Evolutionary conservation across 2,329 filamentous ascomycete species (phyloP).

Genomic region (Paecilomyces sp.): DNA sequence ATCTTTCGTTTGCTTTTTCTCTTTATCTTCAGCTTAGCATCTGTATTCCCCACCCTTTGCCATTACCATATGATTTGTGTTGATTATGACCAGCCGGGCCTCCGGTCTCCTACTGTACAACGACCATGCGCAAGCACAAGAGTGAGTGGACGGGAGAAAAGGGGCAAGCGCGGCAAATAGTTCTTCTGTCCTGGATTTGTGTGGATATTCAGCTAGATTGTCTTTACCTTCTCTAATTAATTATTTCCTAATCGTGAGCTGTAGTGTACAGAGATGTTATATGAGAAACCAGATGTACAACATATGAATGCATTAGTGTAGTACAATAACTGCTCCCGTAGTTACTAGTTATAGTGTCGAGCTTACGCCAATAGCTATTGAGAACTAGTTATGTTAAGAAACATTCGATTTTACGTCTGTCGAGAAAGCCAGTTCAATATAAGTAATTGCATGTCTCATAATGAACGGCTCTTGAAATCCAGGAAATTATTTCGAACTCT

Average conservation of each 20-base stretch:
- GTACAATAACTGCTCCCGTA: too few species aligned
- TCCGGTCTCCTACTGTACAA: not conserved
- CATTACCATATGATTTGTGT: not conserved
- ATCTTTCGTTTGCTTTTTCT: constrained; percentile 10
- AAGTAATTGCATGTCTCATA: too few species aligned
- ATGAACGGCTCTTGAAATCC: too few species aligned
- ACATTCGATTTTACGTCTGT: too few species aligned
- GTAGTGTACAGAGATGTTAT: not conserved
- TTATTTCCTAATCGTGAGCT: not conserved
- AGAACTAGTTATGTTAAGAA: too few species aligned
- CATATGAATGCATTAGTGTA: too few species aligned
- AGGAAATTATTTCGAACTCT: too few species aligned
- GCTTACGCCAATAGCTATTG: too few species aligned
- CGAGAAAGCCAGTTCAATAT: too few species aligned
- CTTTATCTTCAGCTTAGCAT: constrained; percentile 6
- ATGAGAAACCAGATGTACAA: too few species aligned
- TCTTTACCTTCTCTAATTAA: not conserved
- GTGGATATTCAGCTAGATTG: not conserved
- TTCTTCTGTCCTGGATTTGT: not conserved
- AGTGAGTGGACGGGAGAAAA: not conserved
- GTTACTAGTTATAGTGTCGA: too few species aligned
- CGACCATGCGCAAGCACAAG: not conserved
- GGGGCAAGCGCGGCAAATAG: not conserved
- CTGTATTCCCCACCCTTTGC: not conserved
- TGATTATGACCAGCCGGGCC: not conserved